Base-by-base conservation (phyloP, 2,329 filamentous ascomycete genomes). In the Hypoxylon sp. region DNA sequence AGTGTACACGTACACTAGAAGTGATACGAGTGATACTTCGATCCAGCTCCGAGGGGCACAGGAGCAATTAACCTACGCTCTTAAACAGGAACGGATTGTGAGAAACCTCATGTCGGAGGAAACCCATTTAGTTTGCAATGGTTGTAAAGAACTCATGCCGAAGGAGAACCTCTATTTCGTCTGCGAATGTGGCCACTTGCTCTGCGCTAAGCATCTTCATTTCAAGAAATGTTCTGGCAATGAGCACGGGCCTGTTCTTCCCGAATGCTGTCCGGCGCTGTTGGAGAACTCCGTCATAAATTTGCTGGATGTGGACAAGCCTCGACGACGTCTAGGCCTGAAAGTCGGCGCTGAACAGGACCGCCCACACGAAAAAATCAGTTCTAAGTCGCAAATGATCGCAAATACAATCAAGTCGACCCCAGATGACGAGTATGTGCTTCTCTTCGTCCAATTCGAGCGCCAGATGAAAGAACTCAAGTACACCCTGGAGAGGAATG, bases 401-500 rank as follows among this genome's bases (percentile, higher is more conserved):
- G 41, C 67, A 4, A 48, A 69, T 1, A 55, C 46, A 3, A 71
- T 78, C 23, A 41, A 60, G 1, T 1, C 23, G 0, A 67, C 73
- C 2, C 66, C 73, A 0, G 2, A 48, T 0, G 53, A 64, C 5
- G 75, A 77, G 1, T 65, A 70, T 10, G 74, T 79, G 4, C 66
- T 84, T 2, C 56, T 84, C 4, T 84, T 84, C 63, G 77, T 75
- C 1, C 80, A 82, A 52, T 78, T 78, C 53, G 36, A 73, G 0
- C 51, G 60, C 10, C 72, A 83, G 25, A 71, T 77, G 48, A 23
- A 65, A 0, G 72, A 78, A 14, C 63, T 82, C 1, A 58, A 66
- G 14, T 3, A 41, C 0, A 70, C 73, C 5, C 55, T 80, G 11
- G 5, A 38, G 2, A 11, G 32, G 2, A 56, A 69, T 3, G 25